These are phyloP conservation scores for Porcisia deanei DNA, from an alignment of 208 protist genomes.

Conservation along the genomic window DNA sequence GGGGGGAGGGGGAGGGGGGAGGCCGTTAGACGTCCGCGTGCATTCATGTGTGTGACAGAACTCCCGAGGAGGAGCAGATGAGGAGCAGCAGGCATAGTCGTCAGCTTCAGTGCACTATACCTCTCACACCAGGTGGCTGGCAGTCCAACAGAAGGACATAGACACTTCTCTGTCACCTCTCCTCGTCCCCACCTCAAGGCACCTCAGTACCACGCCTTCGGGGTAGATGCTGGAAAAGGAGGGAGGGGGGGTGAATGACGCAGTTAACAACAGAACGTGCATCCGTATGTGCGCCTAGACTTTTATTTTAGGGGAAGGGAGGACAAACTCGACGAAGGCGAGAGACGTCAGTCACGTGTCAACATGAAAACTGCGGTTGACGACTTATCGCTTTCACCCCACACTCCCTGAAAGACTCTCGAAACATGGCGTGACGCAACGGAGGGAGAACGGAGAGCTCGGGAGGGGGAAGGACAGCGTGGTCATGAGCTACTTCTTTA, in stretches of 20 bases:
- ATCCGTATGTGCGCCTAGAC: neutral
- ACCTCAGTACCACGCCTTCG: neutral
- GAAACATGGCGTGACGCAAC: neutral
- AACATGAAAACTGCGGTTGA: neutral
- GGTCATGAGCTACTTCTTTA: slow-evolving; percentile 5
- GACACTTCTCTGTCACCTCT: neutral
- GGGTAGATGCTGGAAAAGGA: neutral
- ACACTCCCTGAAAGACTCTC: neutral
- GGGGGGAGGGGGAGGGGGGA: neutral
- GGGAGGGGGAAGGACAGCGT: neutral
- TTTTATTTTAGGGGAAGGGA: neutral
- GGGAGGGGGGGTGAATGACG: neutral
- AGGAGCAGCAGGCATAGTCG: neutral
- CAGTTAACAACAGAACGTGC: neutral
- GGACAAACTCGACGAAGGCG: neutral
- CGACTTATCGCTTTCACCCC: neutral
- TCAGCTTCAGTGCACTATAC: neutral
- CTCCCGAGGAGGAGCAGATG: neutral
- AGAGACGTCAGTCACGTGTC: neutral
- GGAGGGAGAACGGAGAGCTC: neutral
- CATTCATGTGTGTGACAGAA: neutral
- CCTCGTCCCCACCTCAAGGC: neutral
- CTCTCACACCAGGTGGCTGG: neutral
- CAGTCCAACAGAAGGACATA: neutral
- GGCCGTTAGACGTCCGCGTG: neutral